A percentile compares a stretch with the other conserved stretches of the same genome.
Evolutionary conservation across 2,329 filamentous ascomycete species (phyloP).

Genomic region (Fusarium longipes): DNA sequence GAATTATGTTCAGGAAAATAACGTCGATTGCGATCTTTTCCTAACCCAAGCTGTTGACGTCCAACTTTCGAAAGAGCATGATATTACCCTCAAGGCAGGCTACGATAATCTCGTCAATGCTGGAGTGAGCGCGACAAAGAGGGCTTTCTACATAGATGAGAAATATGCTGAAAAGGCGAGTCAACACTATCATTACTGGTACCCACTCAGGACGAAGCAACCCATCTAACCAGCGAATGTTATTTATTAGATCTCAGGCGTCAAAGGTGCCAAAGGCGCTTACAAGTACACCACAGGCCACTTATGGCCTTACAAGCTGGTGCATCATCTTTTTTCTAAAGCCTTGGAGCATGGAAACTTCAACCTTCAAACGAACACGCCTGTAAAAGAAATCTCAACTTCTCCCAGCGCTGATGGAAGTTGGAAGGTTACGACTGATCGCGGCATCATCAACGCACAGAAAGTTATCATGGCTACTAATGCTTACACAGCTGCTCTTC

Average conservation of each 20-base stretch:
- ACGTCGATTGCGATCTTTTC: slow-evolving; percentile 58
- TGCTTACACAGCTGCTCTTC: slow-evolving; percentile 5
- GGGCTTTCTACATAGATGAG: neutral
- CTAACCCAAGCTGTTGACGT: slow-evolving; percentile 55
- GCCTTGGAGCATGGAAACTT: slow-evolving; percentile 34
- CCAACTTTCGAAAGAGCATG: slow-evolving; percentile 45
- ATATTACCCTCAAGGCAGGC: slow-evolving; percentile 41
- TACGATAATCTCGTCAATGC: slow-evolving; percentile 49
- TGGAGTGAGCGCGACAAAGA: neutral
- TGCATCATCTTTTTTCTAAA: slow-evolving; percentile 41
- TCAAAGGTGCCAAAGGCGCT: slow-evolving; percentile 52
- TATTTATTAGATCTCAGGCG: neutral
- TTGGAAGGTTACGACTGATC: slow-evolving; percentile 18
- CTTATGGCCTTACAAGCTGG: slow-evolving; percentile 51
- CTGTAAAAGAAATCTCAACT: slow-evolving; percentile 34
- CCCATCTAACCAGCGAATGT: slow-evolving; percentile 8
- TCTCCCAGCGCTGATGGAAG: slow-evolving; percentile 2
- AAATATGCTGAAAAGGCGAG: slow-evolving; percentile 44
- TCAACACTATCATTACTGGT: too few relatives aligned
- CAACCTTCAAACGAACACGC: slow-evolving; percentile 49
- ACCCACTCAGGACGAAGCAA: too few relatives aligned
- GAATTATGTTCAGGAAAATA: slow-evolving; percentile 51
- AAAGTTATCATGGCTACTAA: slow-evolving; percentile 2
- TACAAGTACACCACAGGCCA: slow-evolving; percentile 48
- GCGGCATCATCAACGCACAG: slow-evolving; percentile 57